Conservation (phyloP, 2,329 filamentous ascomycete species). For the Fusarium stilboides region DNA sequence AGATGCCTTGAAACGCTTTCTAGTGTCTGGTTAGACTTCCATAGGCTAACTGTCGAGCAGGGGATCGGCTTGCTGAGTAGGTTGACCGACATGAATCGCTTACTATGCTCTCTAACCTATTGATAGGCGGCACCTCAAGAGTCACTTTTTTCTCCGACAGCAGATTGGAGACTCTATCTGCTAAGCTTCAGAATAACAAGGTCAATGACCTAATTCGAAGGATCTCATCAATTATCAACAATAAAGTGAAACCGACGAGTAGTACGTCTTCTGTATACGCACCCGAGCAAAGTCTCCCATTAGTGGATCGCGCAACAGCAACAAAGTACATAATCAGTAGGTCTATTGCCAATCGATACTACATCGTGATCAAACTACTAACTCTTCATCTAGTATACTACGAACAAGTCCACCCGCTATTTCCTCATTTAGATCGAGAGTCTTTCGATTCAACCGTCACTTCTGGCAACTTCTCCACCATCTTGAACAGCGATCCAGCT, state of each 20-base stretch:
- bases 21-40: background rate
- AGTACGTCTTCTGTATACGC: slow-evolving; percentile 18
- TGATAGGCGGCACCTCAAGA: slow-evolving; percentile 37
- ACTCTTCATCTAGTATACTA: slow-evolving; percentile 32
- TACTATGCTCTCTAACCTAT: background rate
- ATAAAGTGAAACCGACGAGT: slow-evolving; percentile 31
- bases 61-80: slow-evolving; percentile 44
- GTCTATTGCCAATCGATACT: background rate
- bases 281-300: background rate
- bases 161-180: slow-evolving; percentile 37
- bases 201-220: slow-evolving; percentile 41
- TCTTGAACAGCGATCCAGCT: slow-evolving; percentile 13
- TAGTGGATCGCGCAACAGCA: slow-evolving; percentile 4
- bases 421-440: slow-evolving; percentile 31
- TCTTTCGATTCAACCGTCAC: slow-evolving; percentile 27
- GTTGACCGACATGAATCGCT: background rate
- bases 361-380: background rate
- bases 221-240: slow-evolving; percentile 39
- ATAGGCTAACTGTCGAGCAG: slow-evolving; percentile 1
- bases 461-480: background rate
- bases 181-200: slow-evolving; percentile 42
- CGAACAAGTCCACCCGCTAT: slow-evolving; percentile 41
- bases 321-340: slow-evolving; percentile 32
- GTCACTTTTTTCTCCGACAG: slow-evolving; percentile 45
- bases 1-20: background rate